Base-by-base conservation (phyloP, 2,329 filamentous ascomycete genomes). In the Verticillium isaacii region DNA sequence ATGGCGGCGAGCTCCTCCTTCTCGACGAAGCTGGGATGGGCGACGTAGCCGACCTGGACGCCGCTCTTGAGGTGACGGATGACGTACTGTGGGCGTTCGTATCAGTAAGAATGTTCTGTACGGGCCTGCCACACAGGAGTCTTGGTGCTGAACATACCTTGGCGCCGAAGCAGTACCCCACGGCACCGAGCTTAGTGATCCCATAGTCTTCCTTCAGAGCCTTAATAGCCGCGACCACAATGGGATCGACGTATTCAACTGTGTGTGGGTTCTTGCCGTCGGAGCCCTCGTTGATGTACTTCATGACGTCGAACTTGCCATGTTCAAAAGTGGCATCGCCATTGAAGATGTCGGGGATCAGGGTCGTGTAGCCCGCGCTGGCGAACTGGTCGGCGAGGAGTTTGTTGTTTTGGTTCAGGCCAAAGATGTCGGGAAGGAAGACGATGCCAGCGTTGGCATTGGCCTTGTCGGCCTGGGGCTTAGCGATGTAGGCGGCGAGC, bases 91-190 rank as follows among this genome's bases (percentile, higher is more conserved):
- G 19, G 6, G n/a, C 4, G 19, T 29, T 29, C 6, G 29, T 5
- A 5, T 23, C 39, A 45, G 39, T n/a, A 29, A 29, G 29, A 5
- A 29, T 5, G 5, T 29, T 29, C 29, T 29, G 5, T 6, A 29
- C 29, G 5, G 29, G 29, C 29, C 5, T 29, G 29, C 29, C 29
- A 5, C 29, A 29, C 29, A 8, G 3, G 17, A n/a, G 39, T 45
- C 39, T 9, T n/a, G 4, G n/a, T 45, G 19, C 19, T 23, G 45
- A 9, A 52, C 45, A 14, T 25, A 52, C 45, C 45, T 90, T 91
- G 61, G 82, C 89, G 41, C 90, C 90, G 67, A 92, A 91, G 75
- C 90, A 93, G 75, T 92, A 92, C 0, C 90, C 90, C 0, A 87
- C 84, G 15, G 80, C 83, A 1, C 85, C 89, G 39, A 93, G 75